phyloP scores from a whole-genome alignment of 2,329 filamentous ascomycete genomes.

The Pezicula rhizophila region DNA sequence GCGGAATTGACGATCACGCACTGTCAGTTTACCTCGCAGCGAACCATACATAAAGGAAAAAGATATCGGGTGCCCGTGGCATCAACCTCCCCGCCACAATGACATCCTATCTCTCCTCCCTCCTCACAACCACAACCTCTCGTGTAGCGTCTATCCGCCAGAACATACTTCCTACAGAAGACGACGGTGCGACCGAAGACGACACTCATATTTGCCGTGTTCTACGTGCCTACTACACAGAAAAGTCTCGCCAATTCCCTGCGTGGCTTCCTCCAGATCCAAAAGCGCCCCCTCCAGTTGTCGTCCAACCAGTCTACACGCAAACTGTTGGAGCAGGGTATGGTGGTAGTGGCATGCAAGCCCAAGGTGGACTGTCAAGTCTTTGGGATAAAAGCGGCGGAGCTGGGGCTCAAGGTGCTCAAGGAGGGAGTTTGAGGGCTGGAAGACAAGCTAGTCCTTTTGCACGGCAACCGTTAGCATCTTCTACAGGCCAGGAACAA shows the following conservation, averaged over 20 bases:
- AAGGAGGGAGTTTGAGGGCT: conserved; percentile 19
- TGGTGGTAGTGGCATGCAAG: conserved; percentile 36
- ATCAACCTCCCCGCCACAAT: conserved; percentile 37
- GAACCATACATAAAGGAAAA: not conserved
- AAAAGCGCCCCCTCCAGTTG: conserved; percentile 49
- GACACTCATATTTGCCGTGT: conserved; percentile 94
- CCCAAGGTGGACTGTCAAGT: conserved; percentile 42
- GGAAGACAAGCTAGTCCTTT: conserved; percentile 23
- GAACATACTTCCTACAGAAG: conserved; percentile 63
- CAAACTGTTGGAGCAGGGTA: conserved; percentile 47
- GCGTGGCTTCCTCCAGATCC: conserved; percentile 86
- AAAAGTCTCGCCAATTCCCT: conserved; percentile 77
- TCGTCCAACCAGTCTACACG: conserved; percentile 45
- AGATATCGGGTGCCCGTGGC: conserved; percentile 1
- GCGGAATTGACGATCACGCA: not conserved
- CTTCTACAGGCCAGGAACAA: conserved; percentile 1
- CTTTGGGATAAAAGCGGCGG: conserved; percentile 43
- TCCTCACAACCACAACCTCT: conserved; percentile 58
- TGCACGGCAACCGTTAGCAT: conserved; percentile 9
- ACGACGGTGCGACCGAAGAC: conserved; percentile 72
- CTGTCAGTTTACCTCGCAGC: not conserved
- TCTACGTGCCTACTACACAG: conserved; percentile 84
- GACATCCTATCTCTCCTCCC: conserved; percentile 77
- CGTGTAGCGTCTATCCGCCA: conserved; percentile 56
- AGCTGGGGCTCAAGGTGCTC: conserved; percentile 12